A percentile compares a stretch with the other conserved stretches of the same genome.
Evolutionary conservation across 2,329 filamentous ascomycete species (phyloP).

Genomic region (Diplodia seriata): DNA sequence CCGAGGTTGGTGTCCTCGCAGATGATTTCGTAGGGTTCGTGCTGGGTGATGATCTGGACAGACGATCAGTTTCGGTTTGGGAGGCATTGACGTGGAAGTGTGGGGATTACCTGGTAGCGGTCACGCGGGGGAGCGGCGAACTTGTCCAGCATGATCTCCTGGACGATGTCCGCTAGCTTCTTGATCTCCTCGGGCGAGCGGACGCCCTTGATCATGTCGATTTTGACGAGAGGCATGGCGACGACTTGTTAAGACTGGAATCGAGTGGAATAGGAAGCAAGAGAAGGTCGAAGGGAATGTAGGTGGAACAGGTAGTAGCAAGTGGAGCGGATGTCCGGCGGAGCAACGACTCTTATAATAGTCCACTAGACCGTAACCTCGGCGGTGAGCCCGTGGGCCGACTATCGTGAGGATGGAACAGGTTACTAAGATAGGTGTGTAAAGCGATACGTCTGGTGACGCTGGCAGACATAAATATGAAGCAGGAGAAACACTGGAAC

Average conservation of each 20-base stretch:
- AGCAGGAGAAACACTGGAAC: not conserved
- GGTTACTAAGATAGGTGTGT: constrained; percentile 3
- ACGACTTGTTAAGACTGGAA: not conserved
- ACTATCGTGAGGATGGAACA: not conserved
- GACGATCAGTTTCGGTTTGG: too few relatives aligned
- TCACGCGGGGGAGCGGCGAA: constrained; percentile 42
- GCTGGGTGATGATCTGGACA: constrained; percentile 41
- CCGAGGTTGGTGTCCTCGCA: constrained; percentile 45
- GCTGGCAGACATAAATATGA: not conserved
- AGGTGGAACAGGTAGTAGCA: not conserved
- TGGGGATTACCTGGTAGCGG: constrained; percentile 39
- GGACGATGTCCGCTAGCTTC: constrained; percentile 41
- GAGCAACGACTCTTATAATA: constrained; percentile 1
- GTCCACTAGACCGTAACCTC: not conserved
- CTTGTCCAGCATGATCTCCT: constrained; percentile 40
- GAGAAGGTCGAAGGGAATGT: not conserved
- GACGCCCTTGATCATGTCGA: constrained; percentile 40
- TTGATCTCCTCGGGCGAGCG: constrained; percentile 40
- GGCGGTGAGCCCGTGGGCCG: not conserved
- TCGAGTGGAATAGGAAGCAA: not conserved
- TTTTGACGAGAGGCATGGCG: constrained; percentile 42
- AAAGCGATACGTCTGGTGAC: not conserved
- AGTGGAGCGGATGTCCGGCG: not conserved
- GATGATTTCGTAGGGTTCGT: constrained; percentile 43
- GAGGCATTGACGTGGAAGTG: not conserved